Evolutionary conservation across 1,284 basidiomycete genomes (phyloP).

Genomic region (Pisolithus thermaeus): DNA sequence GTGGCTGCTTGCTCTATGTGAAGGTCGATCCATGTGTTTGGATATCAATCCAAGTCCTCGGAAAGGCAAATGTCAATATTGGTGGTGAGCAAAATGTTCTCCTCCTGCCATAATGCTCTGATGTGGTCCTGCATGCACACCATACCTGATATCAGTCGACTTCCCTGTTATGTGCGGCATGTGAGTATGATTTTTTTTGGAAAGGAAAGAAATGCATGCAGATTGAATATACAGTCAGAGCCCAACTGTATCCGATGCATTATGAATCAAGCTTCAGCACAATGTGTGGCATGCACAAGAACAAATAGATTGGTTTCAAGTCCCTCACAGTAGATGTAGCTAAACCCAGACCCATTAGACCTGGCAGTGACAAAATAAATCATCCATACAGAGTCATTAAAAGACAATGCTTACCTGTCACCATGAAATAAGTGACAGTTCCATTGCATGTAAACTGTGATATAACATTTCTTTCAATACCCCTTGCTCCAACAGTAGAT

Average conservation of each 20-base stretch:
- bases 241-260: background rate
- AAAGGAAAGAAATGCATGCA: background rate
- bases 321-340: background rate
- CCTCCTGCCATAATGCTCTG: background rate
- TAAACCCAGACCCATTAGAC: background rate
- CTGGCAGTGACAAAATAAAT: background rate
- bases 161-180: constrained; percentile 2
- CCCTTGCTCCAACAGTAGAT: background rate
- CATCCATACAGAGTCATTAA: background rate
- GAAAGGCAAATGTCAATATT: constrained; percentile 4
- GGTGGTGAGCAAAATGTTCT: background rate
- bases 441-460: background rate
- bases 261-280: background rate
- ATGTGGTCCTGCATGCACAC: background rate
- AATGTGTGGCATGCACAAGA: background rate
- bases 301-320: background rate
- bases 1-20: too few relatives aligned
- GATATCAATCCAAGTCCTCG: background rate
- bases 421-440: background rate
- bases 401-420: background rate
- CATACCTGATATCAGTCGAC: constrained; percentile 10
- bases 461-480: background rate
- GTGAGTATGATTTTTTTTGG: background rate
- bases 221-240: background rate
- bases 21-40: too few relatives aligned